Base-by-base conservation (phyloP, 164 flowering plant species). In the Paratinospora sagittata region DNA sequence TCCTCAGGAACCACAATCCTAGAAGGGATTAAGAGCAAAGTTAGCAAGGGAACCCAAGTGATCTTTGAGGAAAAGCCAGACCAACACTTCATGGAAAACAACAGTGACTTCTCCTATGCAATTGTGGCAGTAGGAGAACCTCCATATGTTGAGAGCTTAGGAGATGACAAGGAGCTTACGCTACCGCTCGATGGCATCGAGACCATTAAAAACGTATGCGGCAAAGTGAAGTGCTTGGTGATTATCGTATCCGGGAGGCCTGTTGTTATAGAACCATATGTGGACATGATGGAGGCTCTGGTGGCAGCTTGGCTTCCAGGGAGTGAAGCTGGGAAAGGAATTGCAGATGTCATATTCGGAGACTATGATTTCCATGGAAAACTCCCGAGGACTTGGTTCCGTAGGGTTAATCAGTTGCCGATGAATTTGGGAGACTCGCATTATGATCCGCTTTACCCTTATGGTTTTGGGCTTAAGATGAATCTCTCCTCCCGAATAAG, bases 291-390 rank as follows among this genome's bases (percentile, higher is more conserved):
- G 16, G 84, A 81, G n/a, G 87, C 85, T 1, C 72, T 84, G 23
- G 83, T 84, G 17, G 84, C 87, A 7, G 87, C 85, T 2, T 84
- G 85, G 85, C 76, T 84, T 5, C 87, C 87, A 0, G 87, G 87
- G 13, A 74, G 77, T 8, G 87, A 84, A 65, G 81, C 75, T 24
- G 87, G 87, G 10, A 80, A 76, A 39, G 87, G 87, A 17, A 77
- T 84, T 21, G 76, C 87, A 3, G 85, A 84, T 66, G 82, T 83
- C 27, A 70, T 84, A 23, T 84, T 84, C 65, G 87, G 87, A 6
- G 79, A 80, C 55, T 75, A 73, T 66, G 81, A 83, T 24, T 85
- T 85, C 66, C 70, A 78, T 0, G 86, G 88, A 10, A 83, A 66
- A 79, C 80, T 85, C 19, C 73, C 88, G 0, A 65, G 80, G 27